Percentiles rank a stretch among this genome's conserved stretches.
Evolutionary conservation across 805 yeast species (phyloP).

Genomic region (Kodamaea nitidulidarum): DNA sequence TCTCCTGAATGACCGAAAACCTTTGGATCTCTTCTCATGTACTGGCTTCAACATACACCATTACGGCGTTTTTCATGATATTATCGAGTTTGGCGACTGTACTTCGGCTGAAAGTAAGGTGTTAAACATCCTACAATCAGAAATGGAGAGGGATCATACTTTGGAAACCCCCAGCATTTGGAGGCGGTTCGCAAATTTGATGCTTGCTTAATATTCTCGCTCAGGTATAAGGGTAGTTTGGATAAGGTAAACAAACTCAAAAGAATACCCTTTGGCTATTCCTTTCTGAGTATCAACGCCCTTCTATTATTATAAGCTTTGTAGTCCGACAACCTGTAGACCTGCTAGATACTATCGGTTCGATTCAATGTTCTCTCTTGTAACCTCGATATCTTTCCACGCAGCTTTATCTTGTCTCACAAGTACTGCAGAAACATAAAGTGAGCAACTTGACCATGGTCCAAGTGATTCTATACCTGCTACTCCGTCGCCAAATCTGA

Average conservation of each 20-base stretch:
- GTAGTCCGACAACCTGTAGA: conserved; percentile 4
- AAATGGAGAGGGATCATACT: neutral
- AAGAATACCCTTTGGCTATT: too few species aligned
- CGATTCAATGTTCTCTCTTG: conserved; percentile 16
- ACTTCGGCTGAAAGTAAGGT: neutral
- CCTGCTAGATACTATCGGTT: conserved; percentile 5
- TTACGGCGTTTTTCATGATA: neutral
- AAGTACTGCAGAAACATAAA: conserved; percentile 22
- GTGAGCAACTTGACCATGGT: conserved; percentile 30
- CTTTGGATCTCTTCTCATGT: neutral
- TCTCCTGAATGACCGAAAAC: conserved; percentile 8
- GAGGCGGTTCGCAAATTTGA: neutral
- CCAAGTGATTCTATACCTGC: conserved; percentile 20
- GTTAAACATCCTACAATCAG: neutral
- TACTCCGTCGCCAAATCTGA: conserved; percentile 4
- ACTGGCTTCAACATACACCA: neutral
- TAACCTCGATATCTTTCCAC: conserved; percentile 20
- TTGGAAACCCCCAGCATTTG: neutral
- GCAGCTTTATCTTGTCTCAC: conserved; percentile 12
- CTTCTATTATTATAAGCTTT: too few species aligned
- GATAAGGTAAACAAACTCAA: too few species aligned
- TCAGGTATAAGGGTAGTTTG: too few species aligned
- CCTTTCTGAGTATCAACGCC: too few species aligned
- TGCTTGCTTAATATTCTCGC: too few species aligned
- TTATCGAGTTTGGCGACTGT: neutral